Percentiles rank a stretch among this genome's conserved stretches.
phyloP scores from a whole-genome alignment of 73 alveolate species.

The Paramecium caudatum region DNA sequence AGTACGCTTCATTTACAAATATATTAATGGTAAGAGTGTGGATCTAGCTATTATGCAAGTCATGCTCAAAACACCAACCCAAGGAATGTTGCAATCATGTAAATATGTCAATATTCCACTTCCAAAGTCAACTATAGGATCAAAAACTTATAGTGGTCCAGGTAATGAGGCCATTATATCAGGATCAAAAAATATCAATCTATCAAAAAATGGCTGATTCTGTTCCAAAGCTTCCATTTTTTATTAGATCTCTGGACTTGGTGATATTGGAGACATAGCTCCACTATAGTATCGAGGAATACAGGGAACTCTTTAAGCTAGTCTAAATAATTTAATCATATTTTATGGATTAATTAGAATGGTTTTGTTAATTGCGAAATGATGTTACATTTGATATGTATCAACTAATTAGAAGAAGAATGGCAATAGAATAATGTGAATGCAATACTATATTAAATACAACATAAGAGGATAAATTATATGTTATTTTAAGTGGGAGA shows the following conservation, averaged over 20 bases:
- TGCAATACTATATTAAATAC: not conserved
- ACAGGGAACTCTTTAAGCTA: not conserved
- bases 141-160: conserved; percentile 66
- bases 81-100: conserved; percentile 51
- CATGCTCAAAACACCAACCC: conserved; percentile 63
- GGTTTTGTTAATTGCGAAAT: not conserved
- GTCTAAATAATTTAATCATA: conserved; percentile 13
- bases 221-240: conserved; percentile 69
- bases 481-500: conserved; percentile 61
- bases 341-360: not conserved
- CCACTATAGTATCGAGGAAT: not conserved
- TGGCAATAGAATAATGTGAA: not conserved
- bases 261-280: conserved; percentile 1
- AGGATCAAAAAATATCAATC: conserved; percentile 78
- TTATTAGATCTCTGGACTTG: conserved; percentile 55
- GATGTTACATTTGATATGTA: not conserved
- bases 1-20: conserved; percentile 72
- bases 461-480: conserved; percentile 69
- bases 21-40: conserved; percentile 68
- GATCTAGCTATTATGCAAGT: conserved; percentile 71
- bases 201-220: conserved; percentile 74
- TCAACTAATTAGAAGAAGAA: not conserved
- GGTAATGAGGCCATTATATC: conserved; percentile 78
- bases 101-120: conserved; percentile 41
- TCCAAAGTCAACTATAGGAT: conserved; percentile 74